Evolutionary conservation across 73 alveolate genomes (phyloP).

Genomic region (Paraurostyla sp.): DNA sequence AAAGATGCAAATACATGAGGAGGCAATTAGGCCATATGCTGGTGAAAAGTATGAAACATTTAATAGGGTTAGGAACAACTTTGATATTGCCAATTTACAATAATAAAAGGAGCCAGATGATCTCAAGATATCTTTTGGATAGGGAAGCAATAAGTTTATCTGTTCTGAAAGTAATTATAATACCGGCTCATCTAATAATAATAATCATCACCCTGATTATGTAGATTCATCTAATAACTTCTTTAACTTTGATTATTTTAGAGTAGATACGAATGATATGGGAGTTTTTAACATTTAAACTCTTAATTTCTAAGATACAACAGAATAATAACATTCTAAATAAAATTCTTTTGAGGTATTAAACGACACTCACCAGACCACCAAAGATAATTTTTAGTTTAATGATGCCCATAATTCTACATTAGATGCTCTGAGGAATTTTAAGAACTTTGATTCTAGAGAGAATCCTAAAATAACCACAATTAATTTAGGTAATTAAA

Average conservation of each 20-base stretch:
- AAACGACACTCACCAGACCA: neutral
- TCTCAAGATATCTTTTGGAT: neutral
- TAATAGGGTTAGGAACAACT: conserved; percentile 3
- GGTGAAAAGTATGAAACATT: conserved; percentile 18
- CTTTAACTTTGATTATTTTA: neutral
- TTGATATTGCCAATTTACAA: neutral
- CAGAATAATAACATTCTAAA: neutral
- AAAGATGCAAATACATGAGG: neutral
- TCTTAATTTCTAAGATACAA: neutral
- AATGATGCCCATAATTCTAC: too few species aligned
- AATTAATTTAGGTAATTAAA: too few species aligned
- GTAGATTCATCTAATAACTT: neutral
- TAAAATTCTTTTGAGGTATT: neutral
- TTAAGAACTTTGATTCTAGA: neutral
- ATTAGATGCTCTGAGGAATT: too few species aligned
- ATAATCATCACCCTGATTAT: neutral
- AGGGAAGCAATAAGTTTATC: neutral
- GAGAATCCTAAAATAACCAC: too few species aligned
- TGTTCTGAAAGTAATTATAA: neutral
- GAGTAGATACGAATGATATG: neutral
- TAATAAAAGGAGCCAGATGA: neutral
- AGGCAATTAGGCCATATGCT: neutral
- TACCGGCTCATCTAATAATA: neutral
- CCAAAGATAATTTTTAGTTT: neutral
- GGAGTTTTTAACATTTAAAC: conserved; percentile 8